Conservation (phyloP, 352 stramenopile species). For the Phytopythium sindhum region DNA sequence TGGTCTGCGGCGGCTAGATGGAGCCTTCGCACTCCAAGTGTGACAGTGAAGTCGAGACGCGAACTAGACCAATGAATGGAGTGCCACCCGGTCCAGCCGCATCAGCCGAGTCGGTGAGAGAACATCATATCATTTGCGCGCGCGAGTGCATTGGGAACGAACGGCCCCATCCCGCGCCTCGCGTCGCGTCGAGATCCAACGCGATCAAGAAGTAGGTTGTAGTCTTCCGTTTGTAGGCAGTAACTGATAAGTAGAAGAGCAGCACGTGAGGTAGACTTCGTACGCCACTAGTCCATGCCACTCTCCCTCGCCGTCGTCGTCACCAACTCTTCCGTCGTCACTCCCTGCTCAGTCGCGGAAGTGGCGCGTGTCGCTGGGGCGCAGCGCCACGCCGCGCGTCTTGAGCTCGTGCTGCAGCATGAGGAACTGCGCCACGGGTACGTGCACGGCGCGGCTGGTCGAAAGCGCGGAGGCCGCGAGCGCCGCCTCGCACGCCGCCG, state of each 20-base stretch:
- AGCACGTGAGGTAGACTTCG: neutral
- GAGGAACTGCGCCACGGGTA: conserved; percentile 59
- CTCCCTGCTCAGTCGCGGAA: conserved; percentile 41
- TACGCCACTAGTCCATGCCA: conserved; percentile 3
- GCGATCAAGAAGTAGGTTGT: neutral
- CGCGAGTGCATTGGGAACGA: neutral
- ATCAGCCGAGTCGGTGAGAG: neutral
- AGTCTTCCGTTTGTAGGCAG: neutral
- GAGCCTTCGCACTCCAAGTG: too few relatives aligned
- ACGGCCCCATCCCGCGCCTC: too few relatives aligned
- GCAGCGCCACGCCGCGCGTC: conserved; percentile 39
- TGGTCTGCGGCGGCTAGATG: too few relatives aligned
- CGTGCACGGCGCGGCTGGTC: conserved; percentile 58
- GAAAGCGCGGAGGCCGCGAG: conserved; percentile 41
- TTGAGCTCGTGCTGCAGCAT: conserved; percentile 49
- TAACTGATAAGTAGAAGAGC: neutral
- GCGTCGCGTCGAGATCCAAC: neutral
- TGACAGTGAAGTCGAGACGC: neutral
- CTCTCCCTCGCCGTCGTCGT: neutral
- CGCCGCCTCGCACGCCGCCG: conserved; percentile 39
- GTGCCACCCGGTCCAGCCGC: neutral
- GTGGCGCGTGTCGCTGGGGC: conserved; percentile 60
- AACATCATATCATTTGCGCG: neutral
- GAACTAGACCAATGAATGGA: neutral
- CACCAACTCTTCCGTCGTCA: neutral